phyloP scores from a whole-genome alignment of 352 stramenopile genomes.

The Pythium oligandrum region DNA sequence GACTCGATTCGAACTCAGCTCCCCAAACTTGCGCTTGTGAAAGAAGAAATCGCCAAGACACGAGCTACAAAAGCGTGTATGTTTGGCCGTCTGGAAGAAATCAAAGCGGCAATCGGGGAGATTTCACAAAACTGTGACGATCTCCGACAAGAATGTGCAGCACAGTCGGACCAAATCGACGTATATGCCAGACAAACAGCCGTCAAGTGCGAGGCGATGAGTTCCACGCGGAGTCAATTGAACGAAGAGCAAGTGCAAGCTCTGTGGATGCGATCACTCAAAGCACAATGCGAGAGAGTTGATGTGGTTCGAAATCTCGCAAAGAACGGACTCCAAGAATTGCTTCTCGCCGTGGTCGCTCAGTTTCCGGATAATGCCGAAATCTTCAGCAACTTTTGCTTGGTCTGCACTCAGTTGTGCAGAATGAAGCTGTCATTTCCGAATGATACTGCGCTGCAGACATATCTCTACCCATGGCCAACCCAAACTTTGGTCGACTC shows the following conservation, averaged over 20 bases:
- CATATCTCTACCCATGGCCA: neutral
- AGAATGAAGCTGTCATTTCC: neutral
- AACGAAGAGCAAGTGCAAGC: conserved; percentile 4
- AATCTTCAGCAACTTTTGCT: conserved; percentile 3
- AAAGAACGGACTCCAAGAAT: conserved; percentile 9
- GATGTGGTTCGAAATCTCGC: conserved; percentile 7
- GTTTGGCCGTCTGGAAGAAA: conserved; percentile 1
- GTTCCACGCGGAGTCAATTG: neutral
- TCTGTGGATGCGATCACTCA: conserved; percentile 16
- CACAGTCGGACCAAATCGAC: conserved; percentile 1
- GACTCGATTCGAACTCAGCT: conserved; percentile 6
- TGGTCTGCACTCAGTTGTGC: neutral
- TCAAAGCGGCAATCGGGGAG: neutral
- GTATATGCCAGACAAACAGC: conserved; percentile 3
- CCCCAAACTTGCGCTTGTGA: conserved; percentile 2
- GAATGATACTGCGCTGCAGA: neutral
- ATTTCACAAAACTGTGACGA: conserved; percentile 4
- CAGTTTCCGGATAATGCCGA: conserved; percentile 2
- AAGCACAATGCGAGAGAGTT: conserved; percentile 12
- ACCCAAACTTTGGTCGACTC: neutral
- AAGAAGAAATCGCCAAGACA: conserved; percentile 3
- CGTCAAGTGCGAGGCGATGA: conserved; percentile 16
- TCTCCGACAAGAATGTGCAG: conserved; percentile 4
- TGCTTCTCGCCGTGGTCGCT: conserved; percentile 7
- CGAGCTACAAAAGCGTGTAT: neutral